Evolutionary conservation across 805 yeast genomes (phyloP).

Genomic region (Saccharomycopsis fermentans): DNA sequence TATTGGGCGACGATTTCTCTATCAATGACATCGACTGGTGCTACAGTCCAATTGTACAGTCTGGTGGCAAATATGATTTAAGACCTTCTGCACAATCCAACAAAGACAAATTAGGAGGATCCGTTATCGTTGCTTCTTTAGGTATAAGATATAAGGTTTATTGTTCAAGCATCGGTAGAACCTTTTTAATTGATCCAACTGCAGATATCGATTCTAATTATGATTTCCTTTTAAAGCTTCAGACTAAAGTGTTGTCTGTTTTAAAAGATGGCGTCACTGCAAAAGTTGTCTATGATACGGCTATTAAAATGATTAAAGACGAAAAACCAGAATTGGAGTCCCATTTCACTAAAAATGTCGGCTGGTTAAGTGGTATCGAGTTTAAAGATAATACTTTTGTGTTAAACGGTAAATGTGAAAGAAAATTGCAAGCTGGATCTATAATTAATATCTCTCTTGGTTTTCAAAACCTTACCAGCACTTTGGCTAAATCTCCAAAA

Average conservation of each 20-base stretch:
- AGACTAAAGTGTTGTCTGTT: slow-evolving; percentile 48
- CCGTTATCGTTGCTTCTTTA: slow-evolving; percentile 73
- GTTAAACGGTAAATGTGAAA: slow-evolving; percentile 61
- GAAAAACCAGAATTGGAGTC: slow-evolving; percentile 56
- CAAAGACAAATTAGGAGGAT: slow-evolving; percentile 53
- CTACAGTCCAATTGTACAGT: slow-evolving; percentile 81
- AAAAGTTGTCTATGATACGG: slow-evolving; percentile 55
- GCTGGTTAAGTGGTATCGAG: slow-evolving; percentile 84
- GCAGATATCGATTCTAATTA: slow-evolving; percentile 69
- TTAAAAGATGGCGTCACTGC: slow-evolving; percentile 62
- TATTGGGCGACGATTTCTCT: slow-evolving; percentile 60
- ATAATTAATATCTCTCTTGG: slow-evolving; percentile 72
- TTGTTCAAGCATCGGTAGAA: slow-evolving; percentile 80
- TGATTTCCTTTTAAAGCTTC: slow-evolving; percentile 62
- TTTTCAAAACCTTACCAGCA: slow-evolving; percentile 49
- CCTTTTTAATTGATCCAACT: slow-evolving; percentile 84
- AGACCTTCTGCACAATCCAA: slow-evolving; percentile 75
- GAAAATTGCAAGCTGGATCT: slow-evolving; percentile 59
- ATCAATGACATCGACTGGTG: slow-evolving; percentile 82
- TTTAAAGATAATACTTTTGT: slow-evolving; percentile 73
- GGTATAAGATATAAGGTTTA: slow-evolving; percentile 84
- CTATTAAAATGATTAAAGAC: slow-evolving; percentile 46
- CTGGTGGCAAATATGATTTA: slow-evolving; percentile 78
- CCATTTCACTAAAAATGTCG: slow-evolving; percentile 67
- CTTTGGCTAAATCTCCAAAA: slow-evolving; percentile 36